These are phyloP conservation scores for Massarina eburnea DNA, from an alignment of 2,329 filamentous ascomycete genomes.

Conservation along the genomic window DNA sequence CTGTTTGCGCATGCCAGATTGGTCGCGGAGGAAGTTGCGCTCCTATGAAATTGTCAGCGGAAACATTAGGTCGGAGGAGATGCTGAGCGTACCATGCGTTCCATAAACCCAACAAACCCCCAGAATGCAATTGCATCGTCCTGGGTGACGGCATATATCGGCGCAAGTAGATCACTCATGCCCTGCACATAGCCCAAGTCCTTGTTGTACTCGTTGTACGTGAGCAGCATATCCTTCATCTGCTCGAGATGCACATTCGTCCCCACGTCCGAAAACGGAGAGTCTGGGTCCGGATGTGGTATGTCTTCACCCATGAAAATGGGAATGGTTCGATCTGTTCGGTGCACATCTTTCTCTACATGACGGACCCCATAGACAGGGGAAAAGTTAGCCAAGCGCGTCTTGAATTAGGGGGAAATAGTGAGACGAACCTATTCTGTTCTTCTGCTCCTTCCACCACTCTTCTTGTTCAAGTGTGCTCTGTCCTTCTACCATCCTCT, in stretches of 20 bases:
- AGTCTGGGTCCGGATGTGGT: constrained; percentile 93
- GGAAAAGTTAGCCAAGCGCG: constrained; percentile 47
- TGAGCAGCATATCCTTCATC: constrained; percentile 98
- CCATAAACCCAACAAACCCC: constrained; percentile 95
- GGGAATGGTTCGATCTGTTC: constrained; percentile 91
- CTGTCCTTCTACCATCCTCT: constrained; percentile 80
- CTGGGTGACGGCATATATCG: constrained; percentile 95
- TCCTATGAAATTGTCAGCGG: constrained; percentile 54
- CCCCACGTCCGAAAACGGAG: constrained; percentile 86
- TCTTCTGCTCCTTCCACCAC: constrained; percentile 95
- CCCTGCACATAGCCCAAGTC: constrained; percentile 97
- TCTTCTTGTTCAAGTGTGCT: constrained; percentile 81
- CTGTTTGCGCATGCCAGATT: constrained; percentile 93
- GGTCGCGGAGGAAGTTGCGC: constrained; percentile 91
- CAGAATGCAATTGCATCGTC: constrained; percentile 97
- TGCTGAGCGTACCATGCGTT: constrained; percentile 68
- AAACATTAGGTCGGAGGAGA: too few relatives aligned
- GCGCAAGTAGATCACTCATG: constrained; percentile 95
- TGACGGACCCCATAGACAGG: constrained; percentile 57
- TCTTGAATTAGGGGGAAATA: not conserved
- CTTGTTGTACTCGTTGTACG: constrained; percentile 97
- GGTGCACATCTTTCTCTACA: constrained; percentile 96
- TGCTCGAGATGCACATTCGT: constrained; percentile 98
- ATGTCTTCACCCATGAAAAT: constrained; percentile 96
- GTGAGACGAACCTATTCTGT: constrained; percentile 76